Evolutionary conservation across 2,329 filamentous ascomycete species (phyloP), one percentile per base, ranked within the genome.

Genomic region (Fusarium denticulatum): DNA sequence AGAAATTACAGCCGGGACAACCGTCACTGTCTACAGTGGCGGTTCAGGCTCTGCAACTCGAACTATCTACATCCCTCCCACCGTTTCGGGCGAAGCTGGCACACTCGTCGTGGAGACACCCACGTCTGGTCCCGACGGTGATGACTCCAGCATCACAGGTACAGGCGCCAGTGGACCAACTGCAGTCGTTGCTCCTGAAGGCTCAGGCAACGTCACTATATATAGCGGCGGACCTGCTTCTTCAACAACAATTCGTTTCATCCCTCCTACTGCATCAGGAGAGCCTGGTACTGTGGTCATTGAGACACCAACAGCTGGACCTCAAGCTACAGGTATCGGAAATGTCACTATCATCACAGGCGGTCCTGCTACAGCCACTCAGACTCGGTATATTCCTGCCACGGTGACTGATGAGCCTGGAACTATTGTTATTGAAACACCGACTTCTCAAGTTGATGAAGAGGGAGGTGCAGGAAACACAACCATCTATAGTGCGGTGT

Each of bases 221-320:
- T 72, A 69, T 7, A 72, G 46, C 2, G 69, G 58, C 0, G 69
- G 69, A 1, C 30, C 69, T 45, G 69, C 15, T 2, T 57, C 40
- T 1, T 40, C 34, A 11, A 43, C 52, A 3, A 56, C 16, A 0
- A 72, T 53, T 8, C 40, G 52, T 3, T 72, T 58, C 18, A 59
- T 72, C 5, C 53, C 69, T 1, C 46, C 63, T 20, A 64, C 66
- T 6, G 34, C 13, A 5, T 56, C 63, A 7, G 47, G 52, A 3
- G 63, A 65, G 9, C 59, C 50, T 0, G 70, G 69, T 0, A 72
- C 69, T 3, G 30, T 72, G 5, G 15, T 70, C 1, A 70, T 70
- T 8, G 66, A 69, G 36, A 72, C 69, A 4, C 70, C 69, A 9
- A 73, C 60, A 6, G 36, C 60, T 8, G 67, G 61, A 1, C 43